Base-by-base conservation (phyloP, 1,139 yeast species). In the Hyphopichia khmerensis region DNA sequence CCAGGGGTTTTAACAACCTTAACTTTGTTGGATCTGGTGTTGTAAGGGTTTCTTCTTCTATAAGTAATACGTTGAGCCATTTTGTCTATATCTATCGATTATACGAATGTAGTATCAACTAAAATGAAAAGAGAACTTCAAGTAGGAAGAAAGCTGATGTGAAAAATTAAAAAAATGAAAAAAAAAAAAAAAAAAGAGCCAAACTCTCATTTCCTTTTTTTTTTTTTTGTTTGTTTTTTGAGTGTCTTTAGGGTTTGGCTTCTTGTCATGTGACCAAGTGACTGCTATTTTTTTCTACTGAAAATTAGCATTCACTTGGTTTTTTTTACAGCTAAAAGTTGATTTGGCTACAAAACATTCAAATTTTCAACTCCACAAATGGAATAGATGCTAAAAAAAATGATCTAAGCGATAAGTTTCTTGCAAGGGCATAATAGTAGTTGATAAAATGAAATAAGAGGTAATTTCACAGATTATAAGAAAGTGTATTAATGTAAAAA, bases 1-100 rank as follows among this genome's bases (percentile, higher is more conserved):
- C 99, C 99, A 76, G 99, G 98, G 78, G 99, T 93, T 87, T 90
- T 93, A 67, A 91, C 95, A 77, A 91, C 95, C 91, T 87, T 90
- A 82, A 91, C 91, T 83, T 86, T 87, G 96, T 93, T 93, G 64
- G 98, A 91, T 77, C 84, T 87, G 84, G 97, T 89, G 96, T 91
- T 91, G 96, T 89, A 72, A 64, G 77, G 77, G 63, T 71, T 72
- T 67, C 75, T 70, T 71, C 77, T 72, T 72, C 77, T 72, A 69
- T 67, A 72, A 56, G 77, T 72, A 61, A 72, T 74, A 68, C 77
- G 75, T 69, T 72, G 75, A 65, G 77, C 77, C 77, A 72, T 72
- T 51, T 17, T 24, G n/a, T n/a, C n/a, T n/a, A n/a, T n/a, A n/a
- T n/a, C n/a, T n/a, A n/a, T n/a, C n/a, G n/a, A n/a, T n/a, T n/a